Evolutionary conservation across 176 grass and related monocot genomes (phyloP), one percentile per base, ranked within the genome.

Genomic region (Oryza brachyantha): DNA sequence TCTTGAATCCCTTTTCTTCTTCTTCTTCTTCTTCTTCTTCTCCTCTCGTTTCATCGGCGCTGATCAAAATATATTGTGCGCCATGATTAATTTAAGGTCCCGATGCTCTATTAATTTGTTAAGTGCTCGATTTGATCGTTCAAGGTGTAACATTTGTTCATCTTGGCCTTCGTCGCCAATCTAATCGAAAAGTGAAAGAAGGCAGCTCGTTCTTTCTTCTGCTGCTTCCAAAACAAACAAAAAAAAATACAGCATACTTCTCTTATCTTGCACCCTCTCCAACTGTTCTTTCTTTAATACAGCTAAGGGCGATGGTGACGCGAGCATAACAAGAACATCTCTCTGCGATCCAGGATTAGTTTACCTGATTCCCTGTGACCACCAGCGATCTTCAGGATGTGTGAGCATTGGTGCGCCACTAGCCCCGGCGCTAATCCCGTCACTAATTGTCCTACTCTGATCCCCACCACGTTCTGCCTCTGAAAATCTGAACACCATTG

Each of bases 51-150:
- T 65, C 79, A 41, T 70, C 26, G 78, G 86, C 69, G 81, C 40
- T 32, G 52, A 79, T 84, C 75, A 74, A 81, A 84, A 27, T 84
- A 79, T 65, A 46, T 66, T 72, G 73, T 14, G 71, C 66, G 68
- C 57, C 64, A 27, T 21, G 54, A 62, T 60, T 41, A 72, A 62
- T 60, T 60, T 41, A 64, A n/a, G 68, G 10, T 85, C 59, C 39
- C 4, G 10, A 1, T 36, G 8, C 62, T 68, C 37, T 62, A 70
- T 81, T 69, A 64, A 32, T 81, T 85, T 74, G 29, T 62, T n/a
- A 52, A 50, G 9, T 35, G 13, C 31, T 68, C 39, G 40, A 17
- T 71, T 77, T 2, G 19, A 66, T 50, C 64, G 64, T 67, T 34
- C n/a, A 67, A 84, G 76, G 27, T 68, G 68, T 50, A 66, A 68